These are phyloP conservation scores for Dentiscutata heterogama DNA, from an alignment of 371 early-diverging fungal genomes.

Conservation along the genomic window DNA sequence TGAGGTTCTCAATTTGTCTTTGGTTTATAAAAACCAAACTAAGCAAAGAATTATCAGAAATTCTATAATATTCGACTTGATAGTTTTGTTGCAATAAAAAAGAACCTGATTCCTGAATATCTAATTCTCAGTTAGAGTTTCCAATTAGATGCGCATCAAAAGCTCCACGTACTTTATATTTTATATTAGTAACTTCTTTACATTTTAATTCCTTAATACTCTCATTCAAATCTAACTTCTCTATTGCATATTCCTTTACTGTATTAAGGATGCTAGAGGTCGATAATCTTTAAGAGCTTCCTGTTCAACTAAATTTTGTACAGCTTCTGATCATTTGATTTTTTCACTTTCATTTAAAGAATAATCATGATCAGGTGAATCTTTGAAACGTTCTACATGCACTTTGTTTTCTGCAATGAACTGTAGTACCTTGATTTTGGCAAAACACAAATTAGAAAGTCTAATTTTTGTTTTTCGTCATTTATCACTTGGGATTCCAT, in stretches of 20 bases:
- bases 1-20: no score
- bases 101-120: neutral
- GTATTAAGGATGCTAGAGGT: slow-evolving; percentile 22
- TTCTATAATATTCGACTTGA: no score
- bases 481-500: neutral
- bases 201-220: slow-evolving; percentile 13
- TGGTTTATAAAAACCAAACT: no score
- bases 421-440: neutral
- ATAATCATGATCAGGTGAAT: neutral
- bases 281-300: slow-evolving; percentile 29
- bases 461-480: neutral
- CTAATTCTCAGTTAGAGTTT: neutral
- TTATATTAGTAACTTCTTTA: slow-evolving; percentile 44
- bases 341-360: neutral
- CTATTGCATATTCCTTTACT: slow-evolving; percentile 24
- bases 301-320: slow-evolving; percentile 39
- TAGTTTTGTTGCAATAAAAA: no score
- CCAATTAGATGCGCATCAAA: slow-evolving; percentile 4
- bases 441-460: neutral
- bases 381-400: neutral
- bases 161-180: slow-evolving; percentile 35
- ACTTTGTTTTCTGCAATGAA: neutral
- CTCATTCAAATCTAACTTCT: neutral
- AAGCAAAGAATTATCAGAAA: no score
- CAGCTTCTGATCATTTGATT: slow-evolving; percentile 15